Evolutionary conservation across 2,329 filamentous ascomycete genomes (phyloP).

Genomic region (Sporothrix inflata): DNA sequence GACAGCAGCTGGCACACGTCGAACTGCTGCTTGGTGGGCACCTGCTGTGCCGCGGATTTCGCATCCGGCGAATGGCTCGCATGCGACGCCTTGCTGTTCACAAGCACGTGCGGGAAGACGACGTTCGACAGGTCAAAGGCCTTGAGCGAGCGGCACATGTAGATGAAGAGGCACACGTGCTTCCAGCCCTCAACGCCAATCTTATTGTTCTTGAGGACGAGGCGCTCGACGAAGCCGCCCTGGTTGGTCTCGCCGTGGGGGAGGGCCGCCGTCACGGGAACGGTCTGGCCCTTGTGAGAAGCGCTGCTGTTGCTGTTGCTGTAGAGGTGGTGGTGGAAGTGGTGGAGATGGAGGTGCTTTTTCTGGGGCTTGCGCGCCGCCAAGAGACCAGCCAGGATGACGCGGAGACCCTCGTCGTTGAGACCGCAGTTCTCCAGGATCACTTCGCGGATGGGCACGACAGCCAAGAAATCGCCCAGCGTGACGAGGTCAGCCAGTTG

Average conservation of each 20-base stretch:
- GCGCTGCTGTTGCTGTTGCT: background rate
- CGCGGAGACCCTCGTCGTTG: conserved; percentile 81
- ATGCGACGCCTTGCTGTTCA: conserved; percentile 25
- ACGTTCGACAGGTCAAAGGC: conserved; percentile 85
- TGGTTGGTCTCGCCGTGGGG: conserved; percentile 50
- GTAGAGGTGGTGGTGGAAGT: conserved; percentile 25
- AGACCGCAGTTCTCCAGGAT: conserved; percentile 86
- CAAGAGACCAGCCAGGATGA: conserved; percentile 82
- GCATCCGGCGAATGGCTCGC: background rate
- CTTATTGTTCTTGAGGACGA: conserved; percentile 91
- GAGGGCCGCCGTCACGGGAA: conserved; percentile 35
- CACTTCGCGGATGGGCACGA: conserved; percentile 87
- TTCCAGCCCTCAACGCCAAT: conserved; percentile 88
- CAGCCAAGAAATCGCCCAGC: conserved; percentile 88
- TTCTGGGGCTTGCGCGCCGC: conserved; percentile 71
- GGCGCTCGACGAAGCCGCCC: conserved; percentile 79
- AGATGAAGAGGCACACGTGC: conserved; percentile 84
- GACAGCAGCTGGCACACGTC: conserved; percentile 70
- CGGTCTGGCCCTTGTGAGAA: conserved; percentile 38
- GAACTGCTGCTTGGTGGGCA: conserved; percentile 37
- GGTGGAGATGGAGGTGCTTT: conserved; percentile 50
- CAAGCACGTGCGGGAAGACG: conserved; percentile 62
- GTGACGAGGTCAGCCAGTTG: conserved; percentile 83
- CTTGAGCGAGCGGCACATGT: conserved; percentile 85
- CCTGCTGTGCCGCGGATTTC: conserved; percentile 31